Evolutionary conservation across 139 green algal species (phyloP), one percentile per base, ranked within the genome.

Genomic region (Ettlia oleoabundans): DNA sequence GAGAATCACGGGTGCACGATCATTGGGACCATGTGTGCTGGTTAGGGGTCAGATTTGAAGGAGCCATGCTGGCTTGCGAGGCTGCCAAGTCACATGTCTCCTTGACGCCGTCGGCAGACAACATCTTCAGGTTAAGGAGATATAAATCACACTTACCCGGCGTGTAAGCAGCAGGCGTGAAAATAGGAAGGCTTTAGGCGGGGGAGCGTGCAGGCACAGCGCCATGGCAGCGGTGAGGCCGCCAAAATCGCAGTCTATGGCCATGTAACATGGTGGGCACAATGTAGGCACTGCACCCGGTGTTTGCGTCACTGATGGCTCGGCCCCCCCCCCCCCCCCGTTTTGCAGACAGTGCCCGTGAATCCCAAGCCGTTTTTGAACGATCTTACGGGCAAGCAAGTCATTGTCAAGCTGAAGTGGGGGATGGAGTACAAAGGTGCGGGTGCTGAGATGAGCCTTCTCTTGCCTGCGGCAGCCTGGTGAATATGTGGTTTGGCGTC

Each of bases 371-470:
- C 96, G 0, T 99, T 99, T 79, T 75, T 99, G 43, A 96, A 97
- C 47, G 94, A 98, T 28, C 86, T 99, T 18, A 98, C 96, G 0
- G 96, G 96, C 4, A 99, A 99, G 85, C 89, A 89, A 24, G 92
- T 99, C 21, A 94, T 98, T 40, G 93, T 98, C 24, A 98, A 98
- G 89, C 92, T 99, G 19, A 99, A 99, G 83, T 99, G 96, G 96
- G 96, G 96, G 9, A 98, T 98, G 95, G 96, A 98, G 86, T 99
- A 99, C 91, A 98, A 98, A 91, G 94, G 91, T 94, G 52, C n/a
- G 74, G 13, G 21, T 9, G 28, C 18, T 24, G 10, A 15, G 47
- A 10, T 15, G 47, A 10, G 47, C 47, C 15, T 10, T 58, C 15
- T 58, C 15, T 58, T 15, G 47, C 47, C 10, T 10, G 13, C 47